These are phyloP conservation scores for Umbelopsis sp. DNA, from an alignment of 192 early-diverging fungal genomes.

Conservation along the genomic window DNA sequence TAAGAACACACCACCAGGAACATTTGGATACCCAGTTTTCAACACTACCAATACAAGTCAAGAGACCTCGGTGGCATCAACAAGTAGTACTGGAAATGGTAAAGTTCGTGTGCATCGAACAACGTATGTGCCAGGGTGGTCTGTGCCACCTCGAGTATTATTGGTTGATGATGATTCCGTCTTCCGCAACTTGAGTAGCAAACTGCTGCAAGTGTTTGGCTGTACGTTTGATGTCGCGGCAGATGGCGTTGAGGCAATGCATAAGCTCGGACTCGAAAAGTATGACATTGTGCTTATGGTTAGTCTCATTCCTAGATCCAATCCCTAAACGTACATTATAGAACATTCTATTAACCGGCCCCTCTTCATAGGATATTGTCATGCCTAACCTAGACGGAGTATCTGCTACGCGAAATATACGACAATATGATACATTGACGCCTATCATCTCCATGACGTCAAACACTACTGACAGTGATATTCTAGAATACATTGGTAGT, in stretches of 20 bases:
- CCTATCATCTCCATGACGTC: conserved; percentile 81
- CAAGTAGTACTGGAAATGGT: conserved; percentile 18
- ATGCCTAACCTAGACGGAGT: conserved; percentile 76
- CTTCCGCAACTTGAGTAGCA: conserved; percentile 50
- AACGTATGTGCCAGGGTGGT: conserved; percentile 30
- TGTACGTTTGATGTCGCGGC: conserved; percentile 69
- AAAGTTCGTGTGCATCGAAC: conserved; percentile 27
- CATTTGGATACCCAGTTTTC: conserved; percentile 3
- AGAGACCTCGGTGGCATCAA: conserved; percentile 3
- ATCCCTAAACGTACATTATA: background rate
- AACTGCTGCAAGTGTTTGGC: conserved; percentile 67
- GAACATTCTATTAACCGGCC: background rate
- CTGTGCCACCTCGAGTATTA: conserved; percentile 57
- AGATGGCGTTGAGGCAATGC: conserved; percentile 68
- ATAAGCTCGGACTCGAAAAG: conserved; percentile 56
- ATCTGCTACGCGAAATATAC: conserved; percentile 66
- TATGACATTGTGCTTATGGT: conserved; percentile 79
- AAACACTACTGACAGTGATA: conserved; percentile 62
- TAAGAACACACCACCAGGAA: conserved; percentile 7
- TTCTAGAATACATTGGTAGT: conserved; percentile 59
- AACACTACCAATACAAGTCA: background rate
- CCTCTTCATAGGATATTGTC: conserved; percentile 56
- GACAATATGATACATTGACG: conserved; percentile 65
- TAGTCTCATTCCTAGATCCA: background rate
- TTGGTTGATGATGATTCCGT: conserved; percentile 73